Evolutionary conservation across 306 rosid genomes (phyloP).

Genomic region (Cicer chorassanicum): DNA sequence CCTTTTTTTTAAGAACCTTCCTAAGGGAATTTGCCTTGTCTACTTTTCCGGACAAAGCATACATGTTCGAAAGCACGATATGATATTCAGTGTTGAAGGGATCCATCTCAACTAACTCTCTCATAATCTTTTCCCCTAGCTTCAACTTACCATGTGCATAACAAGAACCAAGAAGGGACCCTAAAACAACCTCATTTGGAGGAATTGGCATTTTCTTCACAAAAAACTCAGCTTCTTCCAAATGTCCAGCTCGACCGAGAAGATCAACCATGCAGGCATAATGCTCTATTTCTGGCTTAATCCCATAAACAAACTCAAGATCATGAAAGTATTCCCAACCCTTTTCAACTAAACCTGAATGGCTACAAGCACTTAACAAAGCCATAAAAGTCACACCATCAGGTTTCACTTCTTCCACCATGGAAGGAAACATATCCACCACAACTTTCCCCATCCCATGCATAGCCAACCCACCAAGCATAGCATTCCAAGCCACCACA

Average conservation of each 20-base stretch:
- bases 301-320: slow-evolving; percentile 53
- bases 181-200: slow-evolving; percentile 73
- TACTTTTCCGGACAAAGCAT: slow-evolving; percentile 58
- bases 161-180: slow-evolving; percentile 76
- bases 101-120: slow-evolving; percentile 59
- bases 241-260: slow-evolving; percentile 69
- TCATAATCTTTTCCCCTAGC: slow-evolving; percentile 64
- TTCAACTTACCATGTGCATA: slow-evolving; percentile 56
- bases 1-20: slow-evolving; percentile 56
- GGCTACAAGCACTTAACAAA: slow-evolving; percentile 81
- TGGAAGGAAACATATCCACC: slow-evolving; percentile 56
- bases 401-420: slow-evolving; percentile 67
- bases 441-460: slow-evolving; percentile 62
- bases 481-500: slow-evolving; percentile 78
- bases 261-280: slow-evolving; percentile 77
- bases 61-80: slow-evolving; percentile 73
- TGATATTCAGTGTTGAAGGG: slow-evolving; percentile 70
- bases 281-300: slow-evolving; percentile 65
- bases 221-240: slow-evolving; percentile 62
- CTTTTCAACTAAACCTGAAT: slow-evolving; percentile 66
- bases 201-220: slow-evolving; percentile 67
- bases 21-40: slow-evolving; percentile 66
- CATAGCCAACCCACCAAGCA: slow-evolving; percentile 80
- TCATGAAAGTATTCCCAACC: slow-evolving; percentile 61
- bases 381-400: slow-evolving; percentile 71